phyloP scores from a whole-genome alignment of 1,139 yeast species.

The Hanseniaspora sp. region DNA sequence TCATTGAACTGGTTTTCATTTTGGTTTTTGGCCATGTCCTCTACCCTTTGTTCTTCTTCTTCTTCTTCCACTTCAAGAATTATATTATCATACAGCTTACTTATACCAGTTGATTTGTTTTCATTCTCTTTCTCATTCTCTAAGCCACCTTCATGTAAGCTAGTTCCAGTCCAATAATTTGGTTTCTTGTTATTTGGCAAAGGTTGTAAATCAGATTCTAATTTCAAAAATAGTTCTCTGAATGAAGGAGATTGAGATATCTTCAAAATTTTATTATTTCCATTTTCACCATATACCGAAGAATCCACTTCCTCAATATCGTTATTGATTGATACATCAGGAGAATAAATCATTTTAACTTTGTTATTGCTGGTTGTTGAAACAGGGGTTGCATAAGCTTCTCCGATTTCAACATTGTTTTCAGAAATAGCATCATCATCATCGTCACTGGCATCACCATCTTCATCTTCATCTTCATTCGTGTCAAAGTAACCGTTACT shows the following conservation, averaged over 20 bases:
- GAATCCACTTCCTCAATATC: neutral
- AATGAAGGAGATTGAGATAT: constrained; percentile 15
- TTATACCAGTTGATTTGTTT: neutral
- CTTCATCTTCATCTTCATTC: neutral
- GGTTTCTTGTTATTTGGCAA: neutral
- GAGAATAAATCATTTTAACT: neutral
- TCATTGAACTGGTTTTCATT: neutral
- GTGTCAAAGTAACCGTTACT: too few relatives aligned
- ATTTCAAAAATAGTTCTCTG: constrained; percentile 12
- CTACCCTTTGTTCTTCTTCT: neutral
- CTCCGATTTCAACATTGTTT: constrained; percentile 3
- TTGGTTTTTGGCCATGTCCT: too few relatives aligned
- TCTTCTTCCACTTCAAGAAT: constrained; percentile 2
- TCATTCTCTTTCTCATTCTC: neutral
- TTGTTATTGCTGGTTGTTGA: neutral
- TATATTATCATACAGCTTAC: constrained; percentile 2
- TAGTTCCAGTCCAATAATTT: constrained; percentile 6
- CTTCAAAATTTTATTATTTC: neutral
- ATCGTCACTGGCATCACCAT: neutral
- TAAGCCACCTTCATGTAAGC: neutral
- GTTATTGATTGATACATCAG: neutral
- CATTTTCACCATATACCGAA: neutral
- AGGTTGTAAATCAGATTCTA: constrained; percentile 11
- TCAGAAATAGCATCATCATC: neutral
- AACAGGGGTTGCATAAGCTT: constrained; percentile 3